Conservation (phyloP, 2,329 filamentous ascomycete genomes). For the Bipolaris victoriae region DNA sequence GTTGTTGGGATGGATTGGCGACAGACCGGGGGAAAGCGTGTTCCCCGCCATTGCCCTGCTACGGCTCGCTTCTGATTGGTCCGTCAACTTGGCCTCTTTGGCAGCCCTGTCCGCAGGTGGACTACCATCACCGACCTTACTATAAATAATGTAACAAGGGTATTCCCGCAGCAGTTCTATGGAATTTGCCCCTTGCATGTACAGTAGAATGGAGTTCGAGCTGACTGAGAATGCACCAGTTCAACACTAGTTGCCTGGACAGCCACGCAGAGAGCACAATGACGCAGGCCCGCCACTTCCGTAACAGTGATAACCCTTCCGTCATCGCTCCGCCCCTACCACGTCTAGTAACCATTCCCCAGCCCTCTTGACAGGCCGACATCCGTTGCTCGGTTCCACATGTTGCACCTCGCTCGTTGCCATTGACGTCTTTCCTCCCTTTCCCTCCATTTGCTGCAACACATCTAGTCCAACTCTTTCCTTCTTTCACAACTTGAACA, state of each 20-base stretch:
- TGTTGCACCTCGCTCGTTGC: neutral
- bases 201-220: neutral
- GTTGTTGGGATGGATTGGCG: neutral
- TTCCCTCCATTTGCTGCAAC: neutral
- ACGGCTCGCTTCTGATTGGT: neutral
- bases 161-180: neutral
- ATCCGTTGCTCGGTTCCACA: slow-evolving; percentile 9
- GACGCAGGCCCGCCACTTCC: slow-evolving; percentile 16
- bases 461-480: neutral
- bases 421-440: slow-evolving; percentile 4
- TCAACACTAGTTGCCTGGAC: slow-evolving; percentile 1
- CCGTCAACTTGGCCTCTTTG: neutral
- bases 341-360: slow-evolving; percentile 10
- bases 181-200: neutral
- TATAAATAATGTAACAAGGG: neutral
- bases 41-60: neutral
- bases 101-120: neutral
- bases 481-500: neutral
- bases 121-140: neutral
- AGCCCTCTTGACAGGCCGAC: slow-evolving; percentile 5
- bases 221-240: neutral
- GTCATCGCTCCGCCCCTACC: slow-evolving; percentile 13
- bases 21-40: neutral
- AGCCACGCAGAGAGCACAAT: slow-evolving; percentile 5
- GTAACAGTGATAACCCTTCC: slow-evolving; percentile 14